These are phyloP conservation scores for Truncatella angustata DNA, from an alignment of 2,329 filamentous ascomycete genomes.

Conservation along the genomic window DNA sequence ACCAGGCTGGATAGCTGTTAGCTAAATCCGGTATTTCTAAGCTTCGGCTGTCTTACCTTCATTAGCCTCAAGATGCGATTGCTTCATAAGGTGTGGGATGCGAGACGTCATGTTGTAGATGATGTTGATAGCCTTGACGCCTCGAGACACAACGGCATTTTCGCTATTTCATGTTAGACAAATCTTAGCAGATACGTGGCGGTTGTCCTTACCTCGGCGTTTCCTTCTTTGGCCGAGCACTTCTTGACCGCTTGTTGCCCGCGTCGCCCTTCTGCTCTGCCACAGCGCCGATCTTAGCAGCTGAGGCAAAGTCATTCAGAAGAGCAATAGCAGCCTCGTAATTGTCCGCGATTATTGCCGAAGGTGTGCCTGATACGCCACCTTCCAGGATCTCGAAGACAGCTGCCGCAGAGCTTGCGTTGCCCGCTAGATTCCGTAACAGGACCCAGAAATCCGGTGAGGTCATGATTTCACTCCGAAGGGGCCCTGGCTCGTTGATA, in stretches of 20 bases:
- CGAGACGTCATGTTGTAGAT: slow-evolving; percentile 80
- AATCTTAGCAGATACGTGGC: background rate
- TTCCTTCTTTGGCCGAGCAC: slow-evolving; percentile 47
- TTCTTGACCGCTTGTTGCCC: slow-evolving; percentile 47
- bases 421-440: slow-evolving; percentile 69
- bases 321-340: slow-evolving; percentile 85
- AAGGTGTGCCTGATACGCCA: slow-evolving; percentile 69
- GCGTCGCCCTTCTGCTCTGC: slow-evolving; percentile 59
- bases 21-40: slow-evolving; percentile 3
- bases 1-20: slow-evolving; percentile 69
- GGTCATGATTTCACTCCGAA: slow-evolving; percentile 90
- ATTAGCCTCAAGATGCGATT: slow-evolving; percentile 85
- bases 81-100: slow-evolving; percentile 83
- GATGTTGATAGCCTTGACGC: slow-evolving; percentile 75
- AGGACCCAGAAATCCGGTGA: slow-evolving; percentile 98
- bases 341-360: slow-evolving; percentile 90
- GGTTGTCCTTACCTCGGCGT: slow-evolving; percentile 47
- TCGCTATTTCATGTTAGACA: slow-evolving; percentile 44
- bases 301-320: slow-evolving; percentile 85
- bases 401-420: slow-evolving; percentile 67
- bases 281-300: slow-evolving; percentile 69
- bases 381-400: slow-evolving; percentile 88
- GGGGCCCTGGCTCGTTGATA: slow-evolving; percentile 71
- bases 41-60: slow-evolving; percentile 58
- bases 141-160: slow-evolving; percentile 71